Evolutionary conservation across 1,284 basidiomycete species (phyloP), one percentile per base, ranked within the genome.

Genomic region (Calocybe gambosa): DNA sequence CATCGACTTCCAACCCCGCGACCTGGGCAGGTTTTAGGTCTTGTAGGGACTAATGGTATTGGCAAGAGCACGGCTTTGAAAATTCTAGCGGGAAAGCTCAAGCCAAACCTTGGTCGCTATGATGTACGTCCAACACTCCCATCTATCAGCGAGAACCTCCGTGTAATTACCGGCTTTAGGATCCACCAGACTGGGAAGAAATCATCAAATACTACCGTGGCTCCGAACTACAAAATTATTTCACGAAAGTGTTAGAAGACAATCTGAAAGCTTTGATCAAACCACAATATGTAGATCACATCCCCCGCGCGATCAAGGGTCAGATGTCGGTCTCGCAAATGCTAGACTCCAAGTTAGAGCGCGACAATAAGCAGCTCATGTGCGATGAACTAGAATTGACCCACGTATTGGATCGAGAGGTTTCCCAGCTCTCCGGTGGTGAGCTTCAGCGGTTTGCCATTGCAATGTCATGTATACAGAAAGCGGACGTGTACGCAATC

Each of bases 261-360:
- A 93, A 98, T 62, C 74, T 97, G 60, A 96, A 96, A 71, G 93
- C 94, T 1, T 79, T 98, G 52, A 97, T 97, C 67, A 98, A 98
- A 68, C 94, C 94, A 1, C 94, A 98, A 79, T 98, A 98, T 62
- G 94, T 98, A 56, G 94, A 98, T 64, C 93, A 97, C 65, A 97
- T 98, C 60, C 94, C 94, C 5, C 81, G 87, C 46, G 91, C 91
- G 36, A 90, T 98, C 75, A 98, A 97, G 70, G 91, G 89, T 47
- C 76, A 73, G 45, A 79, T 91, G 75, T 85, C 84, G 1, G 93
- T 97, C 26, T 73, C 75, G 8, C 75, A 91, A 62, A 95, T 97
- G 93, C 80, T 98, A 48, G 85, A 93, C 60, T 83, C 85, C 39
- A 92, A 91, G 65, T 67, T 85, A 41, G 90, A 94, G 64, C 74